A percentile compares a stretch with the other conserved stretches of the same genome.
Evolutionary conservation across 1,284 basidiomycete genomes (phyloP).

Genomic region (Pseudozyma hubeiensis): DNA sequence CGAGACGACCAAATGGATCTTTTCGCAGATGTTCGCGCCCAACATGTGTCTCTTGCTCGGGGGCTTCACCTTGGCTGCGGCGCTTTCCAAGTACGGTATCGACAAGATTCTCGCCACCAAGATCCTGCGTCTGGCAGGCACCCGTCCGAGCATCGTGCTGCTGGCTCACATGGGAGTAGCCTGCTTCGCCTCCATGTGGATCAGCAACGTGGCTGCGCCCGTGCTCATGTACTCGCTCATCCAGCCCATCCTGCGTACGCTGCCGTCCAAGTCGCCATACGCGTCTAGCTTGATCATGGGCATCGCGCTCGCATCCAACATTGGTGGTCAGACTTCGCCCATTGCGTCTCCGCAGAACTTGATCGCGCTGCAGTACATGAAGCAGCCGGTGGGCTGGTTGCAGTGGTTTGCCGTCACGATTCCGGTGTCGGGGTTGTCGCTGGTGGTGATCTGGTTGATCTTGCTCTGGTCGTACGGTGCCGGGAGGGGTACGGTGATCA

Average conservation of each 20-base stretch:
- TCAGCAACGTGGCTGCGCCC: slow-evolving; percentile 96
- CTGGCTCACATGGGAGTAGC: slow-evolving; percentile 96
- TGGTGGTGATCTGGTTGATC: slow-evolving; percentile 90
- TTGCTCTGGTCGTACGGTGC: slow-evolving; percentile 87
- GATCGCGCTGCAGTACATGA: slow-evolving; percentile 90
- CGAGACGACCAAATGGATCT: slow-evolving; percentile 83
- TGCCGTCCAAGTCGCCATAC: slow-evolving; percentile 88
- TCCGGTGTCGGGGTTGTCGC: slow-evolving; percentile 86
- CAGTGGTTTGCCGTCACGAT: slow-evolving; percentile 94
- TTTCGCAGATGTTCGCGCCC: slow-evolving; percentile 79
- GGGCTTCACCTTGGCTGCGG: slow-evolving; percentile 99
- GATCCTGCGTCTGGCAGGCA: slow-evolving; percentile 88
- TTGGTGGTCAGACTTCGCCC: slow-evolving; percentile 95
- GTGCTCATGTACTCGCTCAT: slow-evolving; percentile 98
- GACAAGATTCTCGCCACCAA: slow-evolving; percentile 90
- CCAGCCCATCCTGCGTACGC: slow-evolving; percentile 90
- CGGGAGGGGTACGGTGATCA: slow-evolving; percentile 73
- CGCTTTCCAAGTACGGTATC: slow-evolving; percentile 95
- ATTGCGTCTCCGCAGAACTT: slow-evolving; percentile 95
- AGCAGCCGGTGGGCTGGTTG: slow-evolving; percentile 86
- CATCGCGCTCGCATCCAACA: slow-evolving; percentile 96
- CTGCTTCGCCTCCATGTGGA: slow-evolving; percentile 99
- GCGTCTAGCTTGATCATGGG: slow-evolving; percentile 92
- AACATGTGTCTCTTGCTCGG: slow-evolving; percentile 80
- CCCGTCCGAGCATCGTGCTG: slow-evolving; percentile 84